phyloP scores from a whole-genome alignment of 2,329 filamentous ascomycete genomes.

The Rhinocladiella mackenziei region DNA sequence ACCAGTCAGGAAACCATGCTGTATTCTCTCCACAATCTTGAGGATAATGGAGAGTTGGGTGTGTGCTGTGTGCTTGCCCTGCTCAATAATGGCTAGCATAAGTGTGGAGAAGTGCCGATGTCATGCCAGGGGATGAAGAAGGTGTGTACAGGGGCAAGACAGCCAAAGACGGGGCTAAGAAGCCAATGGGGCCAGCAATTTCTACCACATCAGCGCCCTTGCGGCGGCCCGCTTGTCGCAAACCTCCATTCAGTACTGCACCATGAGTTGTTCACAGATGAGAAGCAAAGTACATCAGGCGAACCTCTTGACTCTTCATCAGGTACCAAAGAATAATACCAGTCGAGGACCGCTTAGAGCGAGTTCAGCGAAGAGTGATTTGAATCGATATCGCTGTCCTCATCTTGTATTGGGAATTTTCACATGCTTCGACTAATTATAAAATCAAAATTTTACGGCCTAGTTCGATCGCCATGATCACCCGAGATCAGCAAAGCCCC shows the following conservation, averaged over 20 bases:
- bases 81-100: background rate
- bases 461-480: slow-evolving; percentile 13
- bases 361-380: no score
- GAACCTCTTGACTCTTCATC: no score
- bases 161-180: background rate
- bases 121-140: slow-evolving; percentile 6
- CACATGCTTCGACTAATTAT: slow-evolving; percentile 14
- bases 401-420: slow-evolving; percentile 14
- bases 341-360: no score
- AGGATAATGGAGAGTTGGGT: no score
- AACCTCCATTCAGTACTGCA: no score
- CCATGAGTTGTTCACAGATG: no score
- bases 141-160: background rate
- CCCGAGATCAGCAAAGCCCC: slow-evolving; percentile 8
- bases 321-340: no score
- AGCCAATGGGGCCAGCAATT: slow-evolving; percentile 6
- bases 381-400: no score
- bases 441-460: slow-evolving; percentile 6
- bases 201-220: background rate
- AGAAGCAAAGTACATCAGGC: no score
- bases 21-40: no score
- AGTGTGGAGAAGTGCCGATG: slow-evolving; percentile 3
- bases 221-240: no score
- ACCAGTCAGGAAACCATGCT: no score
- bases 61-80: background rate